Conservation (phyloP, 345 rosid species). For the Acer campestre region DNA sequence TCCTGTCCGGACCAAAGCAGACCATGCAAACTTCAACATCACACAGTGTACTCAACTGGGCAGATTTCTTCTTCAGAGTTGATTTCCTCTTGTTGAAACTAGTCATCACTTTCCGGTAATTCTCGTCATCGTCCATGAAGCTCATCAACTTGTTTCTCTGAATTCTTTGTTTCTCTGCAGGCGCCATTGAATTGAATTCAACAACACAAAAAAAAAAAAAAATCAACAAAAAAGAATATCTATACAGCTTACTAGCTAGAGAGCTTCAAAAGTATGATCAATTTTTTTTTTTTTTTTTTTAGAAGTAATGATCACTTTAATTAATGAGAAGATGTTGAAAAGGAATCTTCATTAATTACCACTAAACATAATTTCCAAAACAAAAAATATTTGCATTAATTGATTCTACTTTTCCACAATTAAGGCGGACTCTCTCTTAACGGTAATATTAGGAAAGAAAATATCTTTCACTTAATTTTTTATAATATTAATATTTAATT, state of each 20-base stretch:
- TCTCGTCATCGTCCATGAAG: background rate
- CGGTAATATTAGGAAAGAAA: background rate
- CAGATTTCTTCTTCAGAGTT: slow-evolving; percentile 19
- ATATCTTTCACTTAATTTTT: too few relatives aligned
- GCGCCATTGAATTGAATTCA: too few relatives aligned
- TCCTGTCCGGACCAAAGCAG: slow-evolving; percentile 2
- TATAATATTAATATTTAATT: too few relatives aligned
- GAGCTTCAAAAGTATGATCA: background rate
- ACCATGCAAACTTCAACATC: slow-evolving; percentile 11
- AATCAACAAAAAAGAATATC: too few relatives aligned
- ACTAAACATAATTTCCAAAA: background rate
- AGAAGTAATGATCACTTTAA: too few relatives aligned
- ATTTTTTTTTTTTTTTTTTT: too few relatives aligned
- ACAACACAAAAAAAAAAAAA: too few relatives aligned
- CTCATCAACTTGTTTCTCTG: background rate
- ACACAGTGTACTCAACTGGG: slow-evolving; percentile 7
- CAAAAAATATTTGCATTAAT: too few relatives aligned
- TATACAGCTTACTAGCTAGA: background rate
- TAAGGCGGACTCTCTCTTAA: background rate
- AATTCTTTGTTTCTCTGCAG: background rate
- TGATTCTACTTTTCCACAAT: background rate
- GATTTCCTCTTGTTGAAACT: slow-evolving; percentile 10
- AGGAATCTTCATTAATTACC: background rate
- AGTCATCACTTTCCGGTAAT: too few relatives aligned
- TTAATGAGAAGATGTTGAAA: background rate